Conservation (phyloP, 495 filamentous ascomycete species). For the Xylaria bambusicola region DNA sequence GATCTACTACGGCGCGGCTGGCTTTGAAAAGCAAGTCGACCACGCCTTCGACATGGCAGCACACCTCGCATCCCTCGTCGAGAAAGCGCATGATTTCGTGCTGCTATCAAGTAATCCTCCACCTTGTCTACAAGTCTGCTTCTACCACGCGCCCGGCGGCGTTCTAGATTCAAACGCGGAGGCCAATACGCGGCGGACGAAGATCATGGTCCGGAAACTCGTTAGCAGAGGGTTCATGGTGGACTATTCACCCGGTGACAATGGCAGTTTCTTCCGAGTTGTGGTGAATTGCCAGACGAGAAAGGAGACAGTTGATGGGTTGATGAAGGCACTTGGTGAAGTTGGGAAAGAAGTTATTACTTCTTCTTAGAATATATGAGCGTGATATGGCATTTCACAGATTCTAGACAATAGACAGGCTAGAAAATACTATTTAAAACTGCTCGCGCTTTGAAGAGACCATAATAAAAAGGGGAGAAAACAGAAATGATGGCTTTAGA, state of each 20-base stretch:
- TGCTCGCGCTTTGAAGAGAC: too few relatives aligned
- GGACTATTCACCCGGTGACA: slow-evolving; percentile 81
- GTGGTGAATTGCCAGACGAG: slow-evolving; percentile 80
- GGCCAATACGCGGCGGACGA: slow-evolving; percentile 70
- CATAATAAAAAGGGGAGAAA: too few relatives aligned
- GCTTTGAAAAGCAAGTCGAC: slow-evolving; percentile 65
- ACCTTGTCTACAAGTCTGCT: slow-evolving; percentile 93
- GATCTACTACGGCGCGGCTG: slow-evolving; percentile 75
- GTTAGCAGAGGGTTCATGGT: slow-evolving; percentile 85
- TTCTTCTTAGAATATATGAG: background rate
- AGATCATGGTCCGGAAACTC: slow-evolving; percentile 63
- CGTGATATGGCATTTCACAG: background rate
- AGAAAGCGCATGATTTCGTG: slow-evolving; percentile 58
- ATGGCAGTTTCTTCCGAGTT: slow-evolving; percentile 83
- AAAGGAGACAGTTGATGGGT: slow-evolving; percentile 70
- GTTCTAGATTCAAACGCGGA: slow-evolving; percentile 52
- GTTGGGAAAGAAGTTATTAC: slow-evolving; percentile 56
- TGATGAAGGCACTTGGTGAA: slow-evolving; percentile 73
- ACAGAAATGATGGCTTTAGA: too few relatives aligned
- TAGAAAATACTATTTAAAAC: too few relatives aligned
- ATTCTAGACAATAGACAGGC: background rate
- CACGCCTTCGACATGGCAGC: slow-evolving; percentile 66
- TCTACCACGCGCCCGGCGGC: slow-evolving; percentile 73
- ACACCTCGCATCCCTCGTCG: slow-evolving; percentile 63
- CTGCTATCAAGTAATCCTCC: slow-evolving; percentile 75